These are phyloP conservation scores for Pestalotiopsis sp. DNA, from an alignment of 2,329 filamentous ascomycete species.

Conservation along the genomic window DNA sequence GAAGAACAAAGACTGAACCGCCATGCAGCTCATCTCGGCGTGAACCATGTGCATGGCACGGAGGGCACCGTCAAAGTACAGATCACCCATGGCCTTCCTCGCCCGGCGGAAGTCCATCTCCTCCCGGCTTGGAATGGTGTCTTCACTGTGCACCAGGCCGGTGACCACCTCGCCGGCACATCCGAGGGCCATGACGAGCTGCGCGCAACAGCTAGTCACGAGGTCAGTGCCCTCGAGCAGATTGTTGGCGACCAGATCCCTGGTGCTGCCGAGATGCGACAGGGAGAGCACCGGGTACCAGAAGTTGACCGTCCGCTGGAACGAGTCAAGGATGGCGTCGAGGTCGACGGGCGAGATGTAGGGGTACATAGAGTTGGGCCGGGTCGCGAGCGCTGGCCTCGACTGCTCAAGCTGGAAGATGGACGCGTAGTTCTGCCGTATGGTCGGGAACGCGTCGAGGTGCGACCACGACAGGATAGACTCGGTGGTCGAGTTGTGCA, in stretches of 20 bases:
- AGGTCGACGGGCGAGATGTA: slow-evolving; percentile 46
- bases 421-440: slow-evolving; percentile 44
- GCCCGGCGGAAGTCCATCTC: slow-evolving; percentile 13
- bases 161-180: slow-evolving; percentile 45
- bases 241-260: slow-evolving; percentile 34
- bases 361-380: slow-evolving; percentile 40
- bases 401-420: slow-evolving; percentile 52
- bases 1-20: slow-evolving; percentile 54
- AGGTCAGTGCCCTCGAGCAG: slow-evolving; percentile 37
- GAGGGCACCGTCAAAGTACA: slow-evolving; percentile 47
- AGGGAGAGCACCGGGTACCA: slow-evolving; percentile 56
- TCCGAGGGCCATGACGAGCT: slow-evolving; percentile 51
- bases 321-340: slow-evolving; percentile 43
- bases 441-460: slow-evolving; percentile 46
- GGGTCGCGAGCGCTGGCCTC: slow-evolving; percentile 37
- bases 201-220: slow-evolving; percentile 43
- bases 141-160: slow-evolving; percentile 26
- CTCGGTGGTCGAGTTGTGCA: slow-evolving; percentile 54
- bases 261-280: slow-evolving; percentile 36
- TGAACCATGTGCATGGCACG: slow-evolving; percentile 50
- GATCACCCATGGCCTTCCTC: slow-evolving; percentile 13
- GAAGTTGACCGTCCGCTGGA: slow-evolving; percentile 52
- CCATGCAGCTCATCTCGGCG: slow-evolving; percentile 46
- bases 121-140: slow-evolving; percentile 5
- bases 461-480: slow-evolving; percentile 55